Conservation (phyloP, 1,284 basidiomycete genomes). For the Xerocomus amazonicus region DNA sequence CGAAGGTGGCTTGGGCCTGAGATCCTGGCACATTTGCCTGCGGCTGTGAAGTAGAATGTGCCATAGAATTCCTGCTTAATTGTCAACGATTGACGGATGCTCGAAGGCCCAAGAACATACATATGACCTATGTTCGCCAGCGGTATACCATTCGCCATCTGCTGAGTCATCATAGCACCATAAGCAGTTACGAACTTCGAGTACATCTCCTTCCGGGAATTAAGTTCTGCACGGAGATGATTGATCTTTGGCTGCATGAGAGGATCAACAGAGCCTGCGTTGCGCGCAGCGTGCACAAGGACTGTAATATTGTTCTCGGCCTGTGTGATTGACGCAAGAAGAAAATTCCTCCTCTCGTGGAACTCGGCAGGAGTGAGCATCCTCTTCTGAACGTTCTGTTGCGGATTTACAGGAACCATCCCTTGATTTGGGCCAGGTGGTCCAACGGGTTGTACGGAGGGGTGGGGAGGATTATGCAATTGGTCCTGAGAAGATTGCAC, state of each 20-base stretch:
- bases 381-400: slow-evolving; percentile 19
- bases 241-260: slow-evolving; percentile 31
- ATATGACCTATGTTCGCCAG: slow-evolving; percentile 24
- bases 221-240: slow-evolving; percentile 31
- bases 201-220: slow-evolving; percentile 37
- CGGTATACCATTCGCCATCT: slow-evolving; percentile 24
- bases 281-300: slow-evolving; percentile 15
- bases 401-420: slow-evolving; percentile 23
- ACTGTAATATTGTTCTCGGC: slow-evolving; percentile 16
- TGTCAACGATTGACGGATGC: slow-evolving; percentile 10
- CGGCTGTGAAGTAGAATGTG: slow-evolving; percentile 20
- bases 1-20: slow-evolving; percentile 24
- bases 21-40: slow-evolving; percentile 12
- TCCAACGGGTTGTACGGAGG: slow-evolving; percentile 24
- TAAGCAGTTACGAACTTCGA: slow-evolving; percentile 29
- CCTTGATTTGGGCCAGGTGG: slow-evolving; percentile 20
- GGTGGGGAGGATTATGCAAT: slow-evolving; percentile 48
- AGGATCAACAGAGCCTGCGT: slow-evolving; percentile 27
- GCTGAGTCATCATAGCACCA: slow-evolving; percentile 23
- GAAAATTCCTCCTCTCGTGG: slow-evolving; percentile 22
- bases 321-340: slow-evolving; percentile 16
- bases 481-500: slow-evolving; percentile 41
- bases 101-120: slow-evolving; percentile 17
- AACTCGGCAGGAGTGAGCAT: slow-evolving; percentile 23
- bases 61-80: slow-evolving; percentile 20